Conservation (phyloP, 306 rosid genomes). For the Calophaca sinica region DNA sequence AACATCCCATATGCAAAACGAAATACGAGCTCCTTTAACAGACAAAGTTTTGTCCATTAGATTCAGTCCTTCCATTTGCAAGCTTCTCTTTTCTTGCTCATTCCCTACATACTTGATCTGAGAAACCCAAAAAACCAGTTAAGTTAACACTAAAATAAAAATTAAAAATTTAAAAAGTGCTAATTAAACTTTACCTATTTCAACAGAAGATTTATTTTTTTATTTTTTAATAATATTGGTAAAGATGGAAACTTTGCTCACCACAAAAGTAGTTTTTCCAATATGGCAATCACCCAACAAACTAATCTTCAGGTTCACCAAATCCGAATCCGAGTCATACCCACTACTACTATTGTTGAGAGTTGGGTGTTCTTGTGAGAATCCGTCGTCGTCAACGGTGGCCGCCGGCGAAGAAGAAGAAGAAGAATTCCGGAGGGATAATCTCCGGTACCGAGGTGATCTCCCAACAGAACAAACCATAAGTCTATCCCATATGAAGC, state of each 20-base stretch:
- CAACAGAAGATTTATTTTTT: not conserved
- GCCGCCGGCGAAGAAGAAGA: conserved; percentile 23
- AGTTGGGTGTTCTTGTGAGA: not conserved
- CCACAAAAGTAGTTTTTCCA: conserved; percentile 95
- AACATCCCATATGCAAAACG: conserved; percentile 89
- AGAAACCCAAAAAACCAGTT: not conserved
- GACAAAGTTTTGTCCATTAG: conserved; percentile 81
- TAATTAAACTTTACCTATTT: not conserved
- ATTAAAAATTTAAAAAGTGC: not conserved
- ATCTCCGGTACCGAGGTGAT: conserved; percentile 56
- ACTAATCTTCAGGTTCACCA: conserved; percentile 83
- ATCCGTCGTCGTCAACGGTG: not conserved
- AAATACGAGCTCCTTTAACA: conserved; percentile 83
- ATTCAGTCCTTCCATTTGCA: conserved; percentile 86
- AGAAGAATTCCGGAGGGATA: conserved; percentile 44
- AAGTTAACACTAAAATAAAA: not conserved
- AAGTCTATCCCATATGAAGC: conserved; percentile 75
- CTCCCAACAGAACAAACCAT: conserved; percentile 70
- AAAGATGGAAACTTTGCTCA: conserved; percentile 43
- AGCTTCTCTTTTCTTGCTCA: conserved; percentile 71
- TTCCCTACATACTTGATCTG: conserved; percentile 91
- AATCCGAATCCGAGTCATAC: conserved; percentile 76
- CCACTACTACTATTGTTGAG: conserved; percentile 10
- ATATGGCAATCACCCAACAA: conserved; percentile 93
- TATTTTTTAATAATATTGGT: not conserved